Evolutionary conservation across 345 rosid species (phyloP), one percentile per base, ranked within the genome.

Genomic region (Linum usitatissimum): DNA sequence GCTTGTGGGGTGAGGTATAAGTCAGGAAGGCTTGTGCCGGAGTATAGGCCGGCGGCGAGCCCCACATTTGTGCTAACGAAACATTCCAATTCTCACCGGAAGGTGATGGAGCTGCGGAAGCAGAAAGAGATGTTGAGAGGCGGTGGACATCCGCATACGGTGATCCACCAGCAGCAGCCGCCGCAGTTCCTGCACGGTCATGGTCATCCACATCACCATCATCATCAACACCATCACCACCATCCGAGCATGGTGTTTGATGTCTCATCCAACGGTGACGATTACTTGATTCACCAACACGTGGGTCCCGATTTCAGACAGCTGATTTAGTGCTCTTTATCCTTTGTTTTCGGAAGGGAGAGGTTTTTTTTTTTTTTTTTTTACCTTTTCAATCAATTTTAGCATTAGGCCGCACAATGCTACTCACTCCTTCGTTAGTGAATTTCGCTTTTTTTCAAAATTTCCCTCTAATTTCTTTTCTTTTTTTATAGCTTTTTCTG

Each of bases 1-100:
- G 98, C 98, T 2, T 92, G 98, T 8, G 93, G 93, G 5, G 93
- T 86, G 54, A 66, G 93, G 71, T 86, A 79, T 75, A 86, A 86
- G 75, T 86, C 93, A 17, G 93, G 93, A 0, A 69, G 93, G 19
- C 74, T 86, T 5, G 93, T 86, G 55, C 93, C 93, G 6, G 93
- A 86, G 57, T 86, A 86, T 74, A 74, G 93, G 18, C 93, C 93
- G 3, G 93, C 93, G 1, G 77, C 92, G 6, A 86, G 92, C 79
- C 92, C 92, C 15, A 86, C 92, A 0, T 86, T 86, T 55, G 57
- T 82, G 71, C 80, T 86, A 6, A 84, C 87, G 0, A 84, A 79
- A 58, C 93, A 86, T 71, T 86, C 93, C 3, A 86, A 86, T 59
- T 86, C 93, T 2, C 93, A 86, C 72, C 77, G 93, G 8, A 86